These are phyloP conservation scores for Monilinia aucupariae DNA, from an alignment of 2,329 filamentous ascomycete genomes.

Conservation along the genomic window DNA sequence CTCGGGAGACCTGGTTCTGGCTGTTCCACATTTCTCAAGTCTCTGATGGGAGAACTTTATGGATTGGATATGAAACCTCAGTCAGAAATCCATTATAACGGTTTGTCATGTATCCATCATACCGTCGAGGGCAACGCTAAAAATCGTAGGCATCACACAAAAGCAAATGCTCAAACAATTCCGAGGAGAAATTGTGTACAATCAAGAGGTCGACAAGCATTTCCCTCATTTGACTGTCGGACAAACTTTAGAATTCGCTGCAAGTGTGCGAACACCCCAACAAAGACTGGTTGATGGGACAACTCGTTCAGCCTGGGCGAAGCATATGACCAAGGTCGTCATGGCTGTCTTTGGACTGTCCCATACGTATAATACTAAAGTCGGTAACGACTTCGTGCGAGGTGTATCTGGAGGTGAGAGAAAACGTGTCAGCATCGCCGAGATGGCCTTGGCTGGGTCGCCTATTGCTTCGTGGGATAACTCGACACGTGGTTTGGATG, in stretches of 20 bases:
- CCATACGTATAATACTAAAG: conserved; percentile 66
- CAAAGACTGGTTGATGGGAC: conserved; percentile 52
- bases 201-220: conserved; percentile 69
- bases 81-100: conserved; percentile 57
- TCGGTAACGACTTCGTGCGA: conserved; percentile 66
- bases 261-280: conserved; percentile 61
- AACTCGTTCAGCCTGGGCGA: conserved; percentile 47
- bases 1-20: conserved; percentile 61
- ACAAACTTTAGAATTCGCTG: conserved; percentile 68
- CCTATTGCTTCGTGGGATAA: conserved; percentile 39
- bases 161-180: conserved; percentile 54
- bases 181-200: conserved; percentile 64
- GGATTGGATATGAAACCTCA: conserved; percentile 49
- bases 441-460: conserved; percentile 57
- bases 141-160: conserved; percentile 41
- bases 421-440: conserved; percentile 77
- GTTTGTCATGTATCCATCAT: conserved; percentile 48
- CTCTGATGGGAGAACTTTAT: conserved; percentile 52
- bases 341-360: conserved; percentile 65
- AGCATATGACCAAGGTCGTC: conserved; percentile 47
- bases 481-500: conserved; percentile 64
- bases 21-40: conserved; percentile 59
- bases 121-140: conserved; percentile 44
- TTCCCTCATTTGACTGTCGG: conserved; percentile 72
- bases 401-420: conserved; percentile 67